Evolutionary conservation across 768 basidiomycete genomes (phyloP).

Genomic region (Calocera cornea): DNA sequence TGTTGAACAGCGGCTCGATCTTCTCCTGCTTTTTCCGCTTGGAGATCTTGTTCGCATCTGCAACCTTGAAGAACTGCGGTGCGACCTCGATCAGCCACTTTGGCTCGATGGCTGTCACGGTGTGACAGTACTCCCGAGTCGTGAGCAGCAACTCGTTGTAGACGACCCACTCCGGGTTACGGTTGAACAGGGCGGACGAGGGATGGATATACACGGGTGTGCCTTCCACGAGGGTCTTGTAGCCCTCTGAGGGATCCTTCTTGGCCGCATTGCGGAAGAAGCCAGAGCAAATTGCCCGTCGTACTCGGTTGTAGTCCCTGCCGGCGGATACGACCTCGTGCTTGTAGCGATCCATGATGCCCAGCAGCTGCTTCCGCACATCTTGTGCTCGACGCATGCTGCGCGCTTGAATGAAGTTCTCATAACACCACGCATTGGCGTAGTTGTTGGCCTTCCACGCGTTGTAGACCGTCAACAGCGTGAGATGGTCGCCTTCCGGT

Average conservation of each 20-base stretch:
- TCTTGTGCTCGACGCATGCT: conserved; percentile 97
- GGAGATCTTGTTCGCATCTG: conserved; percentile 94
- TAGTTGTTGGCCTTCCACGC: conserved; percentile 96
- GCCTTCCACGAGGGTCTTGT: conserved; percentile 92
- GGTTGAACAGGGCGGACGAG: conserved; percentile 91
- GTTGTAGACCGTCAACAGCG: conserved; percentile 87
- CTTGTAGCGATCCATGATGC: conserved; percentile 99
- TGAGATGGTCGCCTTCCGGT: conserved; percentile 93
- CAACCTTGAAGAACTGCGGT: conserved; percentile 97
- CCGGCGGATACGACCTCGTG: conserved; percentile 93
- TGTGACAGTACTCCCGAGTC: conserved; percentile 88
- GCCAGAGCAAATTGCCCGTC: conserved; percentile 91
- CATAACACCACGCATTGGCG: conserved; percentile 97
- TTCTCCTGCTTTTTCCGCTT: conserved; percentile 93
- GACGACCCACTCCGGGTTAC: conserved; percentile 88
- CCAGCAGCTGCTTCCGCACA: conserved; percentile 90
- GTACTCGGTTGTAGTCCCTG: conserved; percentile 79
- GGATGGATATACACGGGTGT: conserved; percentile 99
- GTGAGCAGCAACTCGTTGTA: conserved; percentile 95
- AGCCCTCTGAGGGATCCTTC: conserved; percentile 95
- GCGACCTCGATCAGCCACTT: conserved; percentile 98
- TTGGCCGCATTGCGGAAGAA: conserved; percentile 98
- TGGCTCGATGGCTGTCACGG: conserved; percentile 89
- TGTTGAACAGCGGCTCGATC: conserved; percentile 92
- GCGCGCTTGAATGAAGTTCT: conserved; percentile 96